Base-by-base conservation (phyloP, 371 early-diverging fungal species). In the Thermomucor indicae-seudaticae region DNA sequence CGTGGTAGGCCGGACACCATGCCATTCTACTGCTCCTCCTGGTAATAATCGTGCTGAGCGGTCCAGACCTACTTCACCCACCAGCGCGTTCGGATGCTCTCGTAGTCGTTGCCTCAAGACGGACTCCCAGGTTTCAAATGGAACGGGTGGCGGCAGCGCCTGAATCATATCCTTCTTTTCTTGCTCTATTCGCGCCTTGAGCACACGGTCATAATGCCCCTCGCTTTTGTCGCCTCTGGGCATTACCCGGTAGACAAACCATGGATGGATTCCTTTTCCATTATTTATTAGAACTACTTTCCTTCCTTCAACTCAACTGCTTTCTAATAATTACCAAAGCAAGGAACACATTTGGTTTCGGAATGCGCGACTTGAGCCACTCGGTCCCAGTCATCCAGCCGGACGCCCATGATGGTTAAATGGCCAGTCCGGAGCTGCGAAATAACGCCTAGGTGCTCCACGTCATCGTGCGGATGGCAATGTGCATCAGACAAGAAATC, bases 41-140 rank as follows among this genome's bases (percentile, higher is more conserved):
- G 80, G 78, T n/a, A 72, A 55, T 10, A 84, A 39, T 30, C 70
- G 74, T 19, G 78, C 93, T 23, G 72, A 73, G 55, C 83, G 77
- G 55, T 95, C 96, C 35, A 95, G 60, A 0, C 96, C 96, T 34
- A 91, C 82, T 62, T 95, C 96, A 29, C 95, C 96, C 0, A 91
- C 73, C 10, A 89, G 35, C 0, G 86, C 81, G 17, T 55, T 14
- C 3, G 84, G 85, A 53, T 86, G 46, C 10, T 58, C 39, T 12
- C 47, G 3, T 4, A 76, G 51, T 2, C 40, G 45, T 20, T 56
- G 50, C 10, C 58, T 59, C 11, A 76, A 37, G 32, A 60, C 53
- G 12, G 23, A 42, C 12, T 64, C 58, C 77, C 77, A 76, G 3
- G 20, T 42, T 25, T 54, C 49, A 20, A 50, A 70, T 0, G 62